phyloP scores from a whole-genome alignment of 2,329 filamentous ascomycete species.

The Penicillium sp. region DNA sequence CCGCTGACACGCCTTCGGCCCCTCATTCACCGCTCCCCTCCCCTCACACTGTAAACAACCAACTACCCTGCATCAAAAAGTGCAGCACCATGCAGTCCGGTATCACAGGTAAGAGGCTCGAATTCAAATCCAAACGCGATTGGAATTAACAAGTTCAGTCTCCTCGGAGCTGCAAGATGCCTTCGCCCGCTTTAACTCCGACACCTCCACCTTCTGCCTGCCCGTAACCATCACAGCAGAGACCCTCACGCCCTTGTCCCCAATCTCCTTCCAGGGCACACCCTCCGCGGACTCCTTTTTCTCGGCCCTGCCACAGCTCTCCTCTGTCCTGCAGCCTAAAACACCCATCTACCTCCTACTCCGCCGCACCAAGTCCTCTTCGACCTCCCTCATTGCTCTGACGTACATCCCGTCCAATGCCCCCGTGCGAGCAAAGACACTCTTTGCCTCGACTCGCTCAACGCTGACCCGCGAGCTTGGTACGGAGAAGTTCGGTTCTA shows the following conservation, averaged over 20 bases:
- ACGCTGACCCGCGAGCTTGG: constrained; percentile 63
- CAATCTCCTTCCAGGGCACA: constrained; percentile 42
- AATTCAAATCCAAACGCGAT: neutral
- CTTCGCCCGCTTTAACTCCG: constrained; percentile 46
- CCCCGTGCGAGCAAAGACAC: constrained; percentile 65
- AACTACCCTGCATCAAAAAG: constrained; percentile 5
- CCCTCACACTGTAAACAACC: constrained; percentile 23
- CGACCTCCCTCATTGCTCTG: constrained; percentile 50
- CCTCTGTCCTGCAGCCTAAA: constrained; percentile 55
- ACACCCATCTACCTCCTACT: constrained; percentile 64
- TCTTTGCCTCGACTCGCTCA: constrained; percentile 65
- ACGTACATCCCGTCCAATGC: constrained; percentile 66
- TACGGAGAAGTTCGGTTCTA: constrained; percentile 61
- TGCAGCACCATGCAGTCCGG: constrained; percentile 49
- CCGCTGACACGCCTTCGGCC: constrained; percentile 20
- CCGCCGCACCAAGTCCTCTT: constrained; percentile 46
- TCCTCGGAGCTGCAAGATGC: constrained; percentile 50
- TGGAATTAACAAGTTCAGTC: constrained; percentile 32
- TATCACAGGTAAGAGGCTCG: constrained; percentile 43
- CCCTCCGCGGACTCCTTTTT: constrained; percentile 52
- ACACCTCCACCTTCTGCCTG: constrained; percentile 46
- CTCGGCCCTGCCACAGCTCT: constrained; percentile 52
- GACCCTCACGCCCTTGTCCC: constrained; percentile 42
- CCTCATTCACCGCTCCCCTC: constrained; percentile 30
- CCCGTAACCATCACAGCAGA: constrained; percentile 50